A percentile compares a stretch with the other conserved stretches of the same genome.
These are phyloP conservation scores for Priceomyces castillae DNA, from an alignment of 805 yeast species.

Conservation along the genomic window DNA sequence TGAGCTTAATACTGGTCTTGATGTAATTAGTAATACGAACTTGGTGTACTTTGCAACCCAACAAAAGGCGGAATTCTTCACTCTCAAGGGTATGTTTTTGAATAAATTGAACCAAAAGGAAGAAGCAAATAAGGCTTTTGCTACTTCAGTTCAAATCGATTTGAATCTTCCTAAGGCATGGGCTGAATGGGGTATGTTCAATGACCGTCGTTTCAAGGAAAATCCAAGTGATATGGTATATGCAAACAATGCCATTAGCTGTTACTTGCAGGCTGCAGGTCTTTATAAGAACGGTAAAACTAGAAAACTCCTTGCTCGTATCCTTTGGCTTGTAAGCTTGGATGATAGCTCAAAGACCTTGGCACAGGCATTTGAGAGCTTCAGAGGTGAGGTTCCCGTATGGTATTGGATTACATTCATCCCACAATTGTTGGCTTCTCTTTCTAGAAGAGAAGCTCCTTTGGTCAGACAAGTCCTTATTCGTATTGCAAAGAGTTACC, in stretches of 20 bases:
- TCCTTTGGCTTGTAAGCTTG: constrained; percentile 88
- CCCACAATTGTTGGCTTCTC: constrained; percentile 86
- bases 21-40: constrained; percentile 94
- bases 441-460: constrained; percentile 88
- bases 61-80: constrained; percentile 97
- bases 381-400: constrained; percentile 94
- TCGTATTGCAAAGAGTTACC: constrained; percentile 92
- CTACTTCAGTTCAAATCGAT: constrained; percentile 96
- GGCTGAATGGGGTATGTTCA: constrained; percentile 99
- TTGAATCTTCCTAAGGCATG: constrained; percentile 94
- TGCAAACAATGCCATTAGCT: constrained; percentile 92
- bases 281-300: constrained; percentile 90
- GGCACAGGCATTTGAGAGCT: constrained; percentile 84
- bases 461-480: constrained; percentile 85
- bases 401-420: constrained; percentile 99
- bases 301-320: constrained; percentile 80
- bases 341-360: constrained; percentile 83
- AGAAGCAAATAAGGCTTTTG: constrained; percentile 96
- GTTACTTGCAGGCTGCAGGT: constrained; percentile 97
- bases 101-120: constrained; percentile 87
- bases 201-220: constrained; percentile 83
- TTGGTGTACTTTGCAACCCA: constrained; percentile 94
- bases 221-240: constrained; percentile 74
- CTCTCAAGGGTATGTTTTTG: constrained; percentile 96
- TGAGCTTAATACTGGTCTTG: constrained; percentile 91